phyloP scores from a whole-genome alignment of 2,329 filamentous ascomycete species.

The Stagonosporopsis cucurbitacearum region DNA sequence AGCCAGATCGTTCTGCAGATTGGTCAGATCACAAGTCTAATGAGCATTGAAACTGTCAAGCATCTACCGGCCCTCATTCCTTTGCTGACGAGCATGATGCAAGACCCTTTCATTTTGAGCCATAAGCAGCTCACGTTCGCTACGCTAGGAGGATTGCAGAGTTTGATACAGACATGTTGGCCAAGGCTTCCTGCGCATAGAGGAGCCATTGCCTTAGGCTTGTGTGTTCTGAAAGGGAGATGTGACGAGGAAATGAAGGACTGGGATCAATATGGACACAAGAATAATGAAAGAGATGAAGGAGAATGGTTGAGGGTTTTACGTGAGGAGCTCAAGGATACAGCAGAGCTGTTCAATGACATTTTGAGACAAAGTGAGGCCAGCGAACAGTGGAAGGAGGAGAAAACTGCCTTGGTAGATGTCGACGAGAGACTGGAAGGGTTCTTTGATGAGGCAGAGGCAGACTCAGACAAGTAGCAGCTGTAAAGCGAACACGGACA shows the following conservation, averaged over 20 bases:
- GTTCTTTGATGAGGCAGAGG: constrained; percentile 16
- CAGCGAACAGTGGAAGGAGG: constrained; percentile 20
- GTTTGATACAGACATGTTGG: constrained; percentile 70
- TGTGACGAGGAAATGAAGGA: constrained; percentile 23
- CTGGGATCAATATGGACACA: constrained; percentile 24
- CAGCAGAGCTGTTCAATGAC: constrained; percentile 36
- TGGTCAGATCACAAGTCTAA: constrained; percentile 57
- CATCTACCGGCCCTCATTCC: constrained; percentile 75
- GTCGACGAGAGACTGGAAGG: constrained; percentile 9
- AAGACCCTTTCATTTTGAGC: constrained; percentile 70
- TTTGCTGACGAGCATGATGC: constrained; percentile 68
- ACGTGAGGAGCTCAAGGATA: constrained; percentile 26
- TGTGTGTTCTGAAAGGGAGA: constrained; percentile 52
- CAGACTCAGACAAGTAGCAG: not conserved
- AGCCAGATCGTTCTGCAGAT: constrained; percentile 62
- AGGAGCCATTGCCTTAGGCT: constrained; percentile 67
- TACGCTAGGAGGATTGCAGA: constrained; percentile 61
- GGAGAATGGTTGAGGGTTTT: not conserved
- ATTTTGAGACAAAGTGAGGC: constrained; percentile 29
- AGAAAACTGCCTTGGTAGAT: constrained; percentile 22
- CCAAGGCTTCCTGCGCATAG: constrained; percentile 69
- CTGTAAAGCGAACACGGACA: not conserved
- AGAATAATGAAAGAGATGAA: constrained; percentile 1
- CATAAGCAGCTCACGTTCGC: constrained; percentile 62
- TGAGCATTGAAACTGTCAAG: constrained; percentile 69